phyloP scores from a whole-genome alignment of 305 asterid species.

The Nicotiana rustica region DNA sequence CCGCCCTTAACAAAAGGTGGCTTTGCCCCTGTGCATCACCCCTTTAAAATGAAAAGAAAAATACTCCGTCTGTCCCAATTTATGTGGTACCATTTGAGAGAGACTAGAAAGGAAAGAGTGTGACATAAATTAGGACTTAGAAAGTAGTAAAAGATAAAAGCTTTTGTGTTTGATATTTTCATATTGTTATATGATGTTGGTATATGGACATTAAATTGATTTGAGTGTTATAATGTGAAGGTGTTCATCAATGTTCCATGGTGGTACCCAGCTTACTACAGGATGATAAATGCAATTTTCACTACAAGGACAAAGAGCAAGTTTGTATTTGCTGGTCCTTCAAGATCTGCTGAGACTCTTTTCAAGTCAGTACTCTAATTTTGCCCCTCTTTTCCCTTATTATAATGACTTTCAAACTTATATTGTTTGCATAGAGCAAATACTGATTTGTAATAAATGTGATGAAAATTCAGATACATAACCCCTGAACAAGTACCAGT shows the following conservation, averaged over 20 bases:
- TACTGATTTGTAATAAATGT: not conserved
- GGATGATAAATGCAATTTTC: conserved; percentile 81
- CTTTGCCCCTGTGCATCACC: not conserved
- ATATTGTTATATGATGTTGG: conserved; percentile 31
- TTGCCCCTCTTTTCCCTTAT: not conserved
- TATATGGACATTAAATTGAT: conserved; percentile 1
- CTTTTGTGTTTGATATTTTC: not conserved
- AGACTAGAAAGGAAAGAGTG: no score
- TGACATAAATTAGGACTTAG: no score
- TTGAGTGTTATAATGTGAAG: conserved; percentile 45
- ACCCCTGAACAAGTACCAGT: conserved; percentile 63
- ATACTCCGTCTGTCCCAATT: no score
- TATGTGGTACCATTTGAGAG: no score
- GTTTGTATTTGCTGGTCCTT: conserved; percentile 87
- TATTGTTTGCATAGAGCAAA: not conserved
- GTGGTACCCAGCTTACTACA: conserved; percentile 95
- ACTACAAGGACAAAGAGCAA: conserved; percentile 94
- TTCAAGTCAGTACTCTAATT: conserved; percentile 63
- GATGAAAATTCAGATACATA: conserved; percentile 53
- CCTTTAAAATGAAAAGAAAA: not conserved
- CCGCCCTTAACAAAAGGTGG: no score
- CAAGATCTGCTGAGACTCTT: conserved; percentile 81
- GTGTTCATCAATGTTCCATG: conserved; percentile 93
- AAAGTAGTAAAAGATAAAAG: not conserved
- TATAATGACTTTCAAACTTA: not conserved